phyloP scores from a whole-genome alignment of 1,284 basidiomycete species.

The Fomitopsis palustris region DNA sequence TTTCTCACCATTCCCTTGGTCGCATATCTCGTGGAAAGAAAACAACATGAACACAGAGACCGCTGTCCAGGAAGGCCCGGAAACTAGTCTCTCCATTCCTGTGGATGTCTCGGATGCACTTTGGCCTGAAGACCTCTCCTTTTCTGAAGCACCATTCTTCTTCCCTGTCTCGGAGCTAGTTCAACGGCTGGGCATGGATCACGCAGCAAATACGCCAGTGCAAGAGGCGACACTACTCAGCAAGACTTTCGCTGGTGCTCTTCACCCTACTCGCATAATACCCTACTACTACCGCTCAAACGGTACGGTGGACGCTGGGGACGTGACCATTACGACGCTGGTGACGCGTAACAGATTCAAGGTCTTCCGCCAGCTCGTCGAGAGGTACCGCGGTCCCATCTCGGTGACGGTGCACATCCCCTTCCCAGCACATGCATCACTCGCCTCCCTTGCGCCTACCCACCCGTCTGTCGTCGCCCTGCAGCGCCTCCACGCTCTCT shows the following conservation, averaged over 20 bases:
- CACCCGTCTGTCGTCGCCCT: constrained; percentile 39
- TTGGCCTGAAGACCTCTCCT: constrained; percentile 8
- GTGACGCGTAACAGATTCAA: constrained; percentile 78
- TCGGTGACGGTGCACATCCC: constrained; percentile 77
- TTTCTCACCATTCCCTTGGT: not conserved
- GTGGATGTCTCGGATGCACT: constrained; percentile 4
- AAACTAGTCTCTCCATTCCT: not conserved
- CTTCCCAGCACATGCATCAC: constrained; percentile 23
- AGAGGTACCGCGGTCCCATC: constrained; percentile 76
- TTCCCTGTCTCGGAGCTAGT: not conserved
- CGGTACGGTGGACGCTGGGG: constrained; percentile 47
- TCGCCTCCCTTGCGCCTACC: constrained; percentile 22
- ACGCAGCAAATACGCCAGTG: constrained; percentile 6
- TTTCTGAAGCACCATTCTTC: not conserved
- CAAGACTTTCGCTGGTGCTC: constrained; percentile 63
- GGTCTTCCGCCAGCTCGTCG: constrained; percentile 65
- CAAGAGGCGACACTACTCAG: constrained; percentile 39
- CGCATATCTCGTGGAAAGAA: not conserved
- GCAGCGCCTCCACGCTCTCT: constrained; percentile 58
- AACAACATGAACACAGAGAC: not conserved
- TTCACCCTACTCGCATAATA: constrained; percentile 69
- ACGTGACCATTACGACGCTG: constrained; percentile 81
- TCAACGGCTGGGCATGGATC: not conserved
- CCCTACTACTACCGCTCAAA: constrained; percentile 77
- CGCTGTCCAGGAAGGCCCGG: not conserved